Conservation (phyloP, 2,329 filamentous ascomycete genomes). For the Aphanocladium album region DNA sequence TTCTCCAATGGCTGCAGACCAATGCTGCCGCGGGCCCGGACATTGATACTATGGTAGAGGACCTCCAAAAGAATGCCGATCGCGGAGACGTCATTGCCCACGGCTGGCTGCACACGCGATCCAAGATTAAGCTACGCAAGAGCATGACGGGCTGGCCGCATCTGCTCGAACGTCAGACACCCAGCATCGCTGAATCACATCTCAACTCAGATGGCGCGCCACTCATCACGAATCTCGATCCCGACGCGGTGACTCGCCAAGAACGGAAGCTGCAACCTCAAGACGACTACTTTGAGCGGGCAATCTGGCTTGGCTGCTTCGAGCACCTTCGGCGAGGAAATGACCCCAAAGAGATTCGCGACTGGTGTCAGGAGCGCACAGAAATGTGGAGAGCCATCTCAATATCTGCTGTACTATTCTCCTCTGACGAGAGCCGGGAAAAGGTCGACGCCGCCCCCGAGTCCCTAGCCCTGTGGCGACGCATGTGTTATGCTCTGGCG, state of each 20-base stretch:
- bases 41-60: slow-evolving; percentile 69
- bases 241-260: slow-evolving; percentile 82
- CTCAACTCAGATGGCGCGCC: slow-evolving; percentile 56
- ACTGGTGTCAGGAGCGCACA: slow-evolving; percentile 81
- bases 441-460: slow-evolving; percentile 31
- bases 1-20: slow-evolving; percentile 82
- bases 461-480: slow-evolving; percentile 64
- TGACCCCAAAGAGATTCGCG: slow-evolving; percentile 65
- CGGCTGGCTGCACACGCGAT: slow-evolving; percentile 89
- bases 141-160: slow-evolving; percentile 64
- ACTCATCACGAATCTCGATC: slow-evolving; percentile 83
- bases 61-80: slow-evolving; percentile 71
- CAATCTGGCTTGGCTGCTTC: slow-evolving; percentile 91
- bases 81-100: slow-evolving; percentile 77
- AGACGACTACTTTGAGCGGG: slow-evolving; percentile 83
- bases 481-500: slow-evolving; percentile 68
- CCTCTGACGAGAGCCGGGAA: slow-evolving; percentile 41
- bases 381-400: slow-evolving; percentile 87
- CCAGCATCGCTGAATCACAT: slow-evolving; percentile 51
- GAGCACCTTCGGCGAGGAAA: slow-evolving; percentile 86
- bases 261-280: slow-evolving; percentile 69
- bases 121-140: slow-evolving; percentile 86
- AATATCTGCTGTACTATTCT: slow-evolving; percentile 66
- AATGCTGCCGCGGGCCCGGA: slow-evolving; percentile 66
- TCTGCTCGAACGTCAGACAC: slow-evolving; percentile 57